Conservation (phyloP, 2,329 filamentous ascomycete species). For the Aspergillus aculeatinus region DNA sequence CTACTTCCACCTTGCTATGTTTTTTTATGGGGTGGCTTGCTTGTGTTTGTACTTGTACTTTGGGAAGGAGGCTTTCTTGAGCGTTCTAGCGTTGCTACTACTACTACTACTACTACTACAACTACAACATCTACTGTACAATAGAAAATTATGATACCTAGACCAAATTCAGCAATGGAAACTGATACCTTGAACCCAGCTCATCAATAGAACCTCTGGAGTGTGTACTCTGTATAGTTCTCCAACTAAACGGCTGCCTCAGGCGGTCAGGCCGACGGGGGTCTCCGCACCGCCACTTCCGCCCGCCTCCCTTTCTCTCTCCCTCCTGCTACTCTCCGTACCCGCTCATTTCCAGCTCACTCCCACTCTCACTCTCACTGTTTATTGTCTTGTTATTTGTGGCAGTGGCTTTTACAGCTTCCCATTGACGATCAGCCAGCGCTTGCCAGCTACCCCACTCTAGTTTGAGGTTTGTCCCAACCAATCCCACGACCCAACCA, state of each 20-base stretch:
- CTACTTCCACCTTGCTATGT: neutral
- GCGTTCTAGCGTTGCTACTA: neutral
- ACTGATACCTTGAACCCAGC: neutral
- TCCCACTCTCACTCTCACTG: neutral
- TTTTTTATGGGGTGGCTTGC: neutral
- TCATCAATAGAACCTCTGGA: neutral
- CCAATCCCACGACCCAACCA: neutral
- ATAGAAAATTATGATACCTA: neutral
- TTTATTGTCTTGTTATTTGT: neutral
- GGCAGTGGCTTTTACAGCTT: neutral
- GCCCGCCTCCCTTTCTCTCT: neutral
- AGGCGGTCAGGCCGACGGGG: slow-evolving; percentile 7
- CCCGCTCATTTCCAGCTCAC: neutral
- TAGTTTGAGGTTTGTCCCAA: neutral
- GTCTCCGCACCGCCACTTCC: neutral
- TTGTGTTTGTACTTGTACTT: neutral
- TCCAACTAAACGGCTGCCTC: slow-evolving; percentile 2
- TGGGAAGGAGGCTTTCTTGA: neutral
- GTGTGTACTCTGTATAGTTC: neutral
- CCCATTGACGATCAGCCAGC: neutral
- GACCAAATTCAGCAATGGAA: neutral
- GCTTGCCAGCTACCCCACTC: no score
- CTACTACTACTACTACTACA: neutral
- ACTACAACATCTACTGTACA: neutral
- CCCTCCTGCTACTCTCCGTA: neutral